Conservation (phyloP, 805 yeast species). For the Candida germanica region DNA sequence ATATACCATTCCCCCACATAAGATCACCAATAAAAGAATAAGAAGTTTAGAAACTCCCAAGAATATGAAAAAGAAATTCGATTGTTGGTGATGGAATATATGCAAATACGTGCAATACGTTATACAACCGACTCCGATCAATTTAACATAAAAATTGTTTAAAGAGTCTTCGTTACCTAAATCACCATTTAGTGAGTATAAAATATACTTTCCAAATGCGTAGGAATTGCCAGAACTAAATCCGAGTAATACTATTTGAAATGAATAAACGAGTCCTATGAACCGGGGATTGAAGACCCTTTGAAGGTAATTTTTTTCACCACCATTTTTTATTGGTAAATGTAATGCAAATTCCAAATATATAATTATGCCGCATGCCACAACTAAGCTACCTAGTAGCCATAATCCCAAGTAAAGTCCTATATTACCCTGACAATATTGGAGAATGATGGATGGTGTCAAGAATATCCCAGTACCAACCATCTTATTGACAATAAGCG, state of each 20-base stretch:
- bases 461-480: slow-evolving; percentile 43
- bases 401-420: slow-evolving; percentile 31
- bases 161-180: slow-evolving; percentile 16
- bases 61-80: slow-evolving; percentile 49
- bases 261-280: slow-evolving; percentile 42
- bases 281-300: slow-evolving; percentile 37
- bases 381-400: slow-evolving; percentile 35
- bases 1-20: slow-evolving; percentile 43
- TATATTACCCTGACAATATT: slow-evolving; percentile 37
- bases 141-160: slow-evolving; percentile 36
- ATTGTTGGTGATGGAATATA: slow-evolving; percentile 45
- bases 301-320: slow-evolving; percentile 39
- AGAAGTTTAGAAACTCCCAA: slow-evolving; percentile 54
- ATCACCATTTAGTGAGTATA: slow-evolving; percentile 33
- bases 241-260: slow-evolving; percentile 55
- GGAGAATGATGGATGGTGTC: slow-evolving; percentile 40
- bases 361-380: slow-evolving; percentile 38
- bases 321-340: slow-evolving; percentile 40
- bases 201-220: slow-evolving; percentile 61
- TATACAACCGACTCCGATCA: slow-evolving; percentile 49
- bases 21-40: slow-evolving; percentile 47
- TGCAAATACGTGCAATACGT: slow-evolving; percentile 48
- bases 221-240: slow-evolving; percentile 62
- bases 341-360: slow-evolving; percentile 40
- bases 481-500: slow-evolving; percentile 42